A percentile compares a stretch with the other conserved stretches of the same genome.
phyloP scores from a whole-genome alignment of 2,329 filamentous ascomycete species.

The Dothideomycetes sp. region DNA sequence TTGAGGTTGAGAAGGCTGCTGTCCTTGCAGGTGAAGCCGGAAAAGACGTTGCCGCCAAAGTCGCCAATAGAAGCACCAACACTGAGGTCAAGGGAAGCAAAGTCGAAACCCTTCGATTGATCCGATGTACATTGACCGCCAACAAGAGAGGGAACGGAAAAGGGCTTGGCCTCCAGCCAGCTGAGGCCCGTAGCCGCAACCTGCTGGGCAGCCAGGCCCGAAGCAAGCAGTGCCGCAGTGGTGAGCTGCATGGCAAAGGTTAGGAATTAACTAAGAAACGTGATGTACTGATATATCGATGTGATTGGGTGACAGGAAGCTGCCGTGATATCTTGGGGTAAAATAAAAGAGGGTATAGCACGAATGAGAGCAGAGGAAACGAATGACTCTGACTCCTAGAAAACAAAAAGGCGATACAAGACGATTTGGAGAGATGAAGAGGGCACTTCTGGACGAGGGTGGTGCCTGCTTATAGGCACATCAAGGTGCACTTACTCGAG shows the following conservation, averaged over 20 bases:
- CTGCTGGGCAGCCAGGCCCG: conserved; percentile 35
- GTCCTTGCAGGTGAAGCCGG: conserved; percentile 58
- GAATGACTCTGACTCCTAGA: conserved; percentile 33
- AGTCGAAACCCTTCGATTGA: conserved; percentile 63
- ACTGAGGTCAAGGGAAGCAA: conserved; percentile 51
- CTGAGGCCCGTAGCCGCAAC: conserved; percentile 27
- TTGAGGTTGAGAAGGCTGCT: too few relatives aligned
- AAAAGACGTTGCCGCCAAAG: conserved; percentile 66
- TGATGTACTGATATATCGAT: conserved; percentile 1
- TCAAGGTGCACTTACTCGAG: too few relatives aligned
- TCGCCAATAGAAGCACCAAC: conserved; percentile 35
- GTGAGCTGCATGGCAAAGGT: conserved; percentile 15
- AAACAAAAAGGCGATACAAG: conserved; percentile 16
- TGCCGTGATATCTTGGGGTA: conserved; percentile 12
- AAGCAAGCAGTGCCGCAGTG: conserved; percentile 29
- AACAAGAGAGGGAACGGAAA: background rate
- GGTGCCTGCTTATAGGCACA: too few relatives aligned
- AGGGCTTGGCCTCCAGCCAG: background rate
- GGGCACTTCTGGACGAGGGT: too few relatives aligned
- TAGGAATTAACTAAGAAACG: conserved; percentile 1
- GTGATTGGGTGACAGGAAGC: conserved; percentile 4
- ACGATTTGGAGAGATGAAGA: too few relatives aligned
- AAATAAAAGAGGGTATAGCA: conserved; percentile 11
- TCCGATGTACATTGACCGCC: conserved; percentile 51
- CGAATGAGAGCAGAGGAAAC: conserved; percentile 25